Percentiles rank a stretch among this genome's conserved stretches.
Conservation (phyloP, 164 flowering plant genomes). For the Santalum album region DNA sequence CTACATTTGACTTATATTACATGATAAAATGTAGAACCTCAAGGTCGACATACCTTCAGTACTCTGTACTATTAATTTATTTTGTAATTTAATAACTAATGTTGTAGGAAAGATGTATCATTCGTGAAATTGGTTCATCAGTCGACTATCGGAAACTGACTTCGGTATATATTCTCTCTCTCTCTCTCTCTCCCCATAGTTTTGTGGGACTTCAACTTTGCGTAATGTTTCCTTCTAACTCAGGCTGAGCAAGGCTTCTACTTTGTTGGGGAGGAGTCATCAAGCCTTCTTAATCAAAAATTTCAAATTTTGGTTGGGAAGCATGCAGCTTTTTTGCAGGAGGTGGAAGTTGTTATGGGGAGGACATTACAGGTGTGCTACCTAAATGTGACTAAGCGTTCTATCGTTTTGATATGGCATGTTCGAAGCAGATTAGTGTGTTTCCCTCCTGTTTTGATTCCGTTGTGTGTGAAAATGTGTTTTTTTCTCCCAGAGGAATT, state of each 20-base stretch:
- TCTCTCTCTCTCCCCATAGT: too few relatives aligned
- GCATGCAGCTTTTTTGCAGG: slow-evolving; percentile 47
- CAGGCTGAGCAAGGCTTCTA: slow-evolving; percentile 91
- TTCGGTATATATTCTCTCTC: slow-evolving; percentile 38
- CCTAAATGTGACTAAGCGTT: too few relatives aligned
- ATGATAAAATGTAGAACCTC: too few relatives aligned
- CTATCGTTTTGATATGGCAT: background rate
- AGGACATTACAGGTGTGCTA: slow-evolving; percentile 58
- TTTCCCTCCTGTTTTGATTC: background rate
- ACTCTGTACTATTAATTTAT: background rate
- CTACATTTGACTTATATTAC: too few relatives aligned
- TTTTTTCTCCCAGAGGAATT: background rate
- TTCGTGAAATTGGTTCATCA: slow-evolving; percentile 83
- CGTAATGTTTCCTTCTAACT: slow-evolving; percentile 8
- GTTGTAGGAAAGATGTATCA: slow-evolving; percentile 79
- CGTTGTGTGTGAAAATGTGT: too few relatives aligned
- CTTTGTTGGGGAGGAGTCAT: slow-evolving; percentile 48
- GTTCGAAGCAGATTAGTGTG: background rate
- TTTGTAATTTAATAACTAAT: background rate
- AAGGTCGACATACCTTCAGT: background rate
- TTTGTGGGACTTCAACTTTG: too few relatives aligned
- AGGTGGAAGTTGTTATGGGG: slow-evolving; percentile 97
- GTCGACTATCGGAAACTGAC: slow-evolving; percentile 87
- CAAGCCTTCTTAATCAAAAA: slow-evolving; percentile 51
- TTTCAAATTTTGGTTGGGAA: slow-evolving; percentile 65